These are phyloP conservation scores for Globisporangium nodosum DNA, from an alignment of 352 stramenopile species.

Conservation along the genomic window DNA sequence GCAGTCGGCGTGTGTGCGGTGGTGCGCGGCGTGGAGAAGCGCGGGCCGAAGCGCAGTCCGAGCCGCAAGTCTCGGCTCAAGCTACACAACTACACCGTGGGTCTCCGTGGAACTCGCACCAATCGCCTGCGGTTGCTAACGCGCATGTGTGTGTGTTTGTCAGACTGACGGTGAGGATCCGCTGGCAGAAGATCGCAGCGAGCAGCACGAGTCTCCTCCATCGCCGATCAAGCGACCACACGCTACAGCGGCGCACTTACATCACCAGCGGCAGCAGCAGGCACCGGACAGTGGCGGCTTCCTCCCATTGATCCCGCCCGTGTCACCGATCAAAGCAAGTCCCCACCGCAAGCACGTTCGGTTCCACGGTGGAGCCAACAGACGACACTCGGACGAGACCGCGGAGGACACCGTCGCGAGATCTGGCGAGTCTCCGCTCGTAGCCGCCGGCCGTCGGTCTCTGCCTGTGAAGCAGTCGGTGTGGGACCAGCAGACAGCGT, in stretches of 20 bases:
- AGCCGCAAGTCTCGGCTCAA: constrained; percentile 49
- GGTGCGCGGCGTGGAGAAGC: constrained; percentile 45
- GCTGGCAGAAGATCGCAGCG: background rate
- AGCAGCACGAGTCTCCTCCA: background rate
- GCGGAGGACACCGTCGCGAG: background rate
- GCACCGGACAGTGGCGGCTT: constrained; percentile 1
- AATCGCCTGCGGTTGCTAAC: background rate
- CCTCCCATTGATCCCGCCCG: constrained; percentile 31
- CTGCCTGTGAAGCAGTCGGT: constrained; percentile 13
- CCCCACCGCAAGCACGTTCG: constrained; percentile 32
- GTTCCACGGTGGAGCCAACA: constrained; percentile 12
- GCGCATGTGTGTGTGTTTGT: background rate
- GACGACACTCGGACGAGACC: background rate
- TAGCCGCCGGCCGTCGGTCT: constrained; percentile 2
- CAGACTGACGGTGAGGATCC: background rate
- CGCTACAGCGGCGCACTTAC: background rate
- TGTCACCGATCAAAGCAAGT: constrained; percentile 53
- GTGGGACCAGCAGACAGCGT: constrained; percentile 22
- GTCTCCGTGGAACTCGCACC: background rate
- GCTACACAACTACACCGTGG: constrained; percentile 60
- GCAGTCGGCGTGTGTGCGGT: constrained; percentile 51
- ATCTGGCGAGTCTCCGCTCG: background rate
- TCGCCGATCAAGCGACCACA: constrained; percentile 7
- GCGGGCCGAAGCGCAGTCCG: constrained; percentile 32
- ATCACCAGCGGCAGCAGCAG: background rate